A percentile compares a stretch with the other conserved stretches of the same genome.
These are phyloP conservation scores for Pichia sp. DNA, from an alignment of 1,139 yeast species.

Conservation along the genomic window DNA sequence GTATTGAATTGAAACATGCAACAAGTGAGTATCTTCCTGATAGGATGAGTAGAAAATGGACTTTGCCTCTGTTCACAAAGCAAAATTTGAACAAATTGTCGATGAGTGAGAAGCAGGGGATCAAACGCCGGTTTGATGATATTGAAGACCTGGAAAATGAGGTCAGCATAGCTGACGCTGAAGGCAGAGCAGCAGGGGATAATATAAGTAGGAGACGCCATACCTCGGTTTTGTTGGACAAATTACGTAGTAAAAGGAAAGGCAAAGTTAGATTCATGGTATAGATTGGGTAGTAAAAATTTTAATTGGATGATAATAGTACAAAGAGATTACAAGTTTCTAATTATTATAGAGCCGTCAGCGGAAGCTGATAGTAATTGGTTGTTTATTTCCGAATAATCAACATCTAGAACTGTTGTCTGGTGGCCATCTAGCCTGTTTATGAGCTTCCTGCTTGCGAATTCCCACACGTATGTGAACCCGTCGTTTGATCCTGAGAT, in stretches of 20 bases:
- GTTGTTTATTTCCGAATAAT: slow-evolving; percentile 37
- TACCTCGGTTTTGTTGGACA: slow-evolving; percentile 14
- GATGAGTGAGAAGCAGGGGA: slow-evolving; percentile 23
- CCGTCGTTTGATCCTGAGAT: slow-evolving; percentile 57
- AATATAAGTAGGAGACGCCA: background rate
- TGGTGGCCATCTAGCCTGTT: slow-evolving; percentile 55
- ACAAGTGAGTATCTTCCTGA: slow-evolving; percentile 13
- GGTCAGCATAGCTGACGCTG: background rate
- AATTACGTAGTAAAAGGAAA: slow-evolving; percentile 15
- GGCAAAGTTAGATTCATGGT: slow-evolving; percentile 21
- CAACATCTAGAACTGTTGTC: slow-evolving; percentile 60
- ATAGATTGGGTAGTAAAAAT: background rate
- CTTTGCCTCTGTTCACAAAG: slow-evolving; percentile 41
- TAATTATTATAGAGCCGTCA: slow-evolving; percentile 48
- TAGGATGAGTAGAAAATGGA: slow-evolving; percentile 34
- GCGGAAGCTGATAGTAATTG: slow-evolving; percentile 44
- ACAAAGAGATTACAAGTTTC: slow-evolving; percentile 30
- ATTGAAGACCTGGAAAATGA: slow-evolving; percentile 7
- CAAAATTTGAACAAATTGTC: slow-evolving; percentile 38
- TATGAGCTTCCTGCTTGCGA: slow-evolving; percentile 43
- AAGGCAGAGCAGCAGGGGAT: background rate
- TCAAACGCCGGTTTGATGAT: slow-evolving; percentile 14
- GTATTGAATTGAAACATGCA: slow-evolving; percentile 12
- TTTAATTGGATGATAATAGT: background rate
- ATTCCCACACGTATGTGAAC: slow-evolving; percentile 58